Evolutionary conservation across 2,329 filamentous ascomycete genomes (phyloP), one percentile per base, ranked within the genome.

Genomic region (Stemphylium beticola): DNA sequence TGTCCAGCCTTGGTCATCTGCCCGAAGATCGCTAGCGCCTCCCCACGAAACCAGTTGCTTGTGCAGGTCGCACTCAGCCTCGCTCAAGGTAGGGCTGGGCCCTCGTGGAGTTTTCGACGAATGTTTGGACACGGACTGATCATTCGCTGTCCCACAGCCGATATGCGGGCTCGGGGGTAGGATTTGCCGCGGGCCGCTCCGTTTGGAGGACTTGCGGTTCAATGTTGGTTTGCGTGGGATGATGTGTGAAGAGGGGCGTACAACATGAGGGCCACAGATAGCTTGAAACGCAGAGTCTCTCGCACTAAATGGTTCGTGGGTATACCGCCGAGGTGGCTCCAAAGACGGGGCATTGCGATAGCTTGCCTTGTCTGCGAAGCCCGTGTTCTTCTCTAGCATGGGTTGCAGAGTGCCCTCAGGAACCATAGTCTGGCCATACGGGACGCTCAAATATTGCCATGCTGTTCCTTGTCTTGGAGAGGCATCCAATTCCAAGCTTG

Each of bases 21-120:
- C 71, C 24, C 36, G 20, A 11, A 76, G 75, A 61, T 78, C 73
- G 55, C 74, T 78, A 44, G 77, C 44, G 15, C 59, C 54, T 4
- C 57, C 57, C 34, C 78, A 67, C 3, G 77, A 65, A 43, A 58
- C 58, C n/a, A 75, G 64, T 15, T 71, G 63, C 36, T 68, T 58
- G 26, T 73, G 65, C 17, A 75, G 60, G 24, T 78, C 78, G 11
- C 72, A 61, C 58, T 78, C 78, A 9, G 78, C 78, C 63, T 82
- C 75, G 55, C 78, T 81, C 42, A 80, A 66, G 1, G 79, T 80
- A n/a, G 79, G 79, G 51, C 77, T 81, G 15, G 62, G 37, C 17
- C 33, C 60, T 38, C 44, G 38, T n/a, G 47, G 41, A 24, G 29
- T 42, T 38, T 29, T 54, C 24, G 59, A 57, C 40, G 53, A 18